Evolutionary conservation across 2,329 filamentous ascomycete species (phyloP), one percentile per base, ranked within the genome.

Genomic region (Blumeriella jaapii): DNA sequence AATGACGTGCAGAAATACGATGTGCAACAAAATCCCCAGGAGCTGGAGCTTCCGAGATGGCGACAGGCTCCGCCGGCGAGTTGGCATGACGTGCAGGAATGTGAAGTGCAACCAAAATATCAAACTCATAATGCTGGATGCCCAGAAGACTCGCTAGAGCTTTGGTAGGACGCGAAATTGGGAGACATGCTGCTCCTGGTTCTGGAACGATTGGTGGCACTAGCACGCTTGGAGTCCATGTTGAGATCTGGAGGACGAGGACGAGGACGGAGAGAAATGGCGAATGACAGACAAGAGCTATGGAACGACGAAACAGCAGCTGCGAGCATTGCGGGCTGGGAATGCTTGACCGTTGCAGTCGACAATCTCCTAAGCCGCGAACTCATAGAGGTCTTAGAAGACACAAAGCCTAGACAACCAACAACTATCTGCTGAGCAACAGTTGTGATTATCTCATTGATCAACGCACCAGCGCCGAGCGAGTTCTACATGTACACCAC

Each of bases 401-500:
- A n/a, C n/a, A n/a, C n/a, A n/a, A n/a, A n/a, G n/a, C n/a, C n/a
- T n/a, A n/a, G n/a, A n/a, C n/a, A n/a, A n/a, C n/a, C n/a, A n/a
- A n/a, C n/a, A n/a, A n/a, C n/a, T n/a, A n/a, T n/a, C n/a, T n/a
- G n/a, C n/a, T n/a, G n/a, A n/a, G n/a, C n/a, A n/a, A n/a, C n/a
- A n/a, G n/a, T 42, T 46, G 42, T 10, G 3, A 3, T 24, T n/a
- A 41, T 34, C 32, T 39, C 29, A 40, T 44, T 42, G 38, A 19
- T 38, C 34, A 47, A 29, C 41, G 39, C 39, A 38, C 31, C 31
- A 31, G 34, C 34, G 31, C 40, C 33, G 31, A 40, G 42, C 36
- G 35, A 39, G 38, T 32, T 47, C 39, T 46, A 50, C 34, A 49
- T 46, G 35, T 48, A 52, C 51, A 51, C 39, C 44, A 38, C 40